Evolutionary conservation across 2,329 filamentous ascomycete genomes (phyloP).

Genomic region (Penicillium sp.): DNA sequence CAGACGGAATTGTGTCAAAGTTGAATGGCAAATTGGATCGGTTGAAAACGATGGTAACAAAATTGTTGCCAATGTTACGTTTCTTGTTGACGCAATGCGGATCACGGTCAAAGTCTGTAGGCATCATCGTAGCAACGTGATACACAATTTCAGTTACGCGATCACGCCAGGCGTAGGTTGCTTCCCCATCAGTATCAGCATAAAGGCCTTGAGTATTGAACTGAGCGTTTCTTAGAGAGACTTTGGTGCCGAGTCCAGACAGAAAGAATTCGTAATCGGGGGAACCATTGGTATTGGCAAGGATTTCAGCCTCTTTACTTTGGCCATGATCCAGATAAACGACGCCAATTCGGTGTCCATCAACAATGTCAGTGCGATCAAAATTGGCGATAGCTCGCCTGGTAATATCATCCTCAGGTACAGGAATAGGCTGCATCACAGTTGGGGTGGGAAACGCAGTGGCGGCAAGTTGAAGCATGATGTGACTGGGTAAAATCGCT

Average conservation of each 20-base stretch:
- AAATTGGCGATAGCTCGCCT: constrained; percentile 72
- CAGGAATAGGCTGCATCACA: constrained; percentile 62
- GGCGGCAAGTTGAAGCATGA: constrained; percentile 41
- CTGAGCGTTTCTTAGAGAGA: constrained; percentile 70
- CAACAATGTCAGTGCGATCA: constrained; percentile 81
- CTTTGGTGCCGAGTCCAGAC: constrained; percentile 72
- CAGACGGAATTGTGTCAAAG: constrained; percentile 87
- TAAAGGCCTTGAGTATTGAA: constrained; percentile 95
- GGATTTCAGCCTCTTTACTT: constrained; percentile 72
- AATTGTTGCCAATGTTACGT: constrained; percentile 92
- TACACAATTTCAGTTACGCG: constrained; percentile 92
- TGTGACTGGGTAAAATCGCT: constrained; percentile 42
- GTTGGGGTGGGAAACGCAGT: constrained; percentile 41
- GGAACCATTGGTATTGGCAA: constrained; percentile 80
- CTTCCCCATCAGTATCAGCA: constrained; percentile 74
- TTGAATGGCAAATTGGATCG: constrained; percentile 84
- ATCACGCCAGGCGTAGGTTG: constrained; percentile 90
- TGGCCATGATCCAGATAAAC: constrained; percentile 89
- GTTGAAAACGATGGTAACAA: constrained; percentile 97
- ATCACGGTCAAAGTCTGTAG: constrained; percentile 72
- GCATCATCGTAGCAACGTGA: constrained; percentile 96
- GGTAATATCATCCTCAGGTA: constrained; percentile 67
- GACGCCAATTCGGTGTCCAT: constrained; percentile 92
- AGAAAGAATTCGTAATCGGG: constrained; percentile 84
- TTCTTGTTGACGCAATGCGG: constrained; percentile 79